Evolutionary conservation across 345 rosid genomes (phyloP), one percentile per base, ranked within the genome.

Genomic region (Zanthoxylum bungeanum): DNA sequence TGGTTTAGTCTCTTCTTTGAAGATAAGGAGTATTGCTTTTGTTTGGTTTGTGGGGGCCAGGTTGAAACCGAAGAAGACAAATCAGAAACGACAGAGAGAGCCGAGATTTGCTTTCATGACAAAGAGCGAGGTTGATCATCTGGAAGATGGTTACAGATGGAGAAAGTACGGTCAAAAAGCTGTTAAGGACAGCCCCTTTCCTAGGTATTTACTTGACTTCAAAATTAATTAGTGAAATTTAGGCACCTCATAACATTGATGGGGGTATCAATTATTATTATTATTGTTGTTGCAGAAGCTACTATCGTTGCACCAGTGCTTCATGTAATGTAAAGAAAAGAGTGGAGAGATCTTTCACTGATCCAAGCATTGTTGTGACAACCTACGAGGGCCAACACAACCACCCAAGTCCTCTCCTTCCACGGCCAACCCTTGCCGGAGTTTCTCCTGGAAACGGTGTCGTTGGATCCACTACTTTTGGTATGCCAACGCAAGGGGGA

Each of bases 151-250:
- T 40, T 94, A 94, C 80, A 80, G 97, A 44, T 94, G 98, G 98
- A 85, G 98, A 73, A 94, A 94, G 85, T 94, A 94, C 87, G 98
- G 98, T 72, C 98, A 94, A 77, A 94, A 94, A 81, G 97, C 98
- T 73, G 98, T 94, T 39, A 94, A 94, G 71, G 89, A 90, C 82
- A 94, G 98, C 82, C 90, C 93, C 21, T 92, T 86, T 78, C 98
- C 98, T 22, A 88, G 98, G 98, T 94, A 76, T n/a, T n/a, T n/a
- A n/a, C n/a, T n/a, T n/a, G n/a, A n/a, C n/a, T n/a, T n/a, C n/a
- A n/a, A n/a, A n/a, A n/a, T n/a, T n/a, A n/a, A n/a, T n/a, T n/a
- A n/a, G n/a, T n/a, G n/a, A n/a, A n/a, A n/a, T n/a, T n/a, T n/a
- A n/a, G n/a, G n/a, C n/a, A n/a, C n/a, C n/a, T n/a, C n/a, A n/a